Evolutionary conservation across 2,329 filamentous ascomycete genomes (phyloP).

Genomic region (Claviceps lovelessii): DNA sequence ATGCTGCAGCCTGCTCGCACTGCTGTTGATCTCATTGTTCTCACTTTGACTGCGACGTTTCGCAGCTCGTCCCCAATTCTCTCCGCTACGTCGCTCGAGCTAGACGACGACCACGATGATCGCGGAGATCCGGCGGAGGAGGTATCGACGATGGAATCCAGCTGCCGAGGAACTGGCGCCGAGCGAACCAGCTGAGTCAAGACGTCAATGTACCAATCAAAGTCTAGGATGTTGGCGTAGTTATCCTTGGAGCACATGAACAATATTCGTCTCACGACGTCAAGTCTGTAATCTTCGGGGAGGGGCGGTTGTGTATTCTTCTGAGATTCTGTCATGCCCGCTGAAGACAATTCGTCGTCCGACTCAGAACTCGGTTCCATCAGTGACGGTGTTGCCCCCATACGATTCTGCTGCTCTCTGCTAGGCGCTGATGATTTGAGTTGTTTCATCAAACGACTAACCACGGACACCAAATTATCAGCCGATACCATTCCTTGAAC

Average conservation of each 20-base stretch:
- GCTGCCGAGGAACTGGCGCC: constrained; percentile 35
- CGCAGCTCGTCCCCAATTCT: constrained; percentile 73
- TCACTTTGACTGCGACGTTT: constrained; percentile 84
- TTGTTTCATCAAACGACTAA: constrained; percentile 77
- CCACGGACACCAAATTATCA: constrained; percentile 71
- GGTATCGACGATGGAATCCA: constrained; percentile 22
- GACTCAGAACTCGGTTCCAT: constrained; percentile 28
- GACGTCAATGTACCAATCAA: constrained; percentile 94
- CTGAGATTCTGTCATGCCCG: constrained; percentile 22
- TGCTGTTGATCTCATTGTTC: constrained; percentile 65
- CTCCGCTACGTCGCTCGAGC: constrained; percentile 41
- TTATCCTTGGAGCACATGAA: constrained; percentile 83
- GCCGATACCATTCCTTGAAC: constrained; percentile 86
- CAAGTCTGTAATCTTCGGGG: constrained; percentile 72
- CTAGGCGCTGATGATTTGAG: constrained; percentile 51
- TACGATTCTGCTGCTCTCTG: constrained; percentile 29
- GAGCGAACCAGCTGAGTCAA: constrained; percentile 71
- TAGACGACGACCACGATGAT: not conserved
- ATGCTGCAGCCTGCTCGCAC: constrained; percentile 72
- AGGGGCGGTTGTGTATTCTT: constrained; percentile 38
- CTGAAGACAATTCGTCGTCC: constrained; percentile 34
- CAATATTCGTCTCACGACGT: constrained; percentile 70
- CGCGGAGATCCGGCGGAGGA: constrained; percentile 13
- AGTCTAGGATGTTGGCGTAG: constrained; percentile 74
- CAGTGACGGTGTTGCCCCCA: constrained; percentile 30